Conservation (phyloP, 1,284 basidiomycete genomes). For the Coriolopsis trogii region DNA sequence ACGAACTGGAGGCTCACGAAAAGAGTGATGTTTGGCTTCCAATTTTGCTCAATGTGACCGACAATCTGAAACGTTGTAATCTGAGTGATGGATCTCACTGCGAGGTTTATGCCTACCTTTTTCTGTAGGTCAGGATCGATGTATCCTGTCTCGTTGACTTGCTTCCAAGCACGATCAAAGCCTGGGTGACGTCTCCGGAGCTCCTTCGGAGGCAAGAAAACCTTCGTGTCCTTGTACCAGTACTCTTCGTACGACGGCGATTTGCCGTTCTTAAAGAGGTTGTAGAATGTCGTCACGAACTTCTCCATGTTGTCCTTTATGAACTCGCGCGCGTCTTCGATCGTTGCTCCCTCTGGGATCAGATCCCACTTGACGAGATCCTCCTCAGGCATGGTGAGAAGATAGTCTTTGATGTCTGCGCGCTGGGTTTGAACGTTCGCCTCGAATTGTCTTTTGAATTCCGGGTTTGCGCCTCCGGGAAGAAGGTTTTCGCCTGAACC, state of each 20-base stretch:
- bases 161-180: constrained; percentile 3
- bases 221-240: constrained; percentile 10
- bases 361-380: not conserved
- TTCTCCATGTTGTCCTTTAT: not conserved
- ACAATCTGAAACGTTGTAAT: not conserved
- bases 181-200: constrained; percentile 4
- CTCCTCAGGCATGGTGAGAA: not conserved
- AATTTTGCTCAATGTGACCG: constrained; percentile 5
- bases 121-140: not conserved
- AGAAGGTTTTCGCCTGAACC: not conserved
- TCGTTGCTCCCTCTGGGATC: not conserved
- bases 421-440: not conserved
- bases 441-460: not conserved
- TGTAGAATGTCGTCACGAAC: constrained; percentile 4
- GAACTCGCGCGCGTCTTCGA: not conserved
- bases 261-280: not conserved
- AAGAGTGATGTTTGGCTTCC: constrained; percentile 18
- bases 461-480: not conserved
- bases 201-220: constrained; percentile 9
- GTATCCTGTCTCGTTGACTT: not conserved
- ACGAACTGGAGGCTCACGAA: not conserved
- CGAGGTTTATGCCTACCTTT: not conserved
- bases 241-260: constrained; percentile 3
- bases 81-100: not conserved
- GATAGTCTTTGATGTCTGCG: not conserved